Evolutionary conservation across 306 rosid species (phyloP), one percentile per base, ranked within the genome.

Genomic region (Urtica urens): DNA sequence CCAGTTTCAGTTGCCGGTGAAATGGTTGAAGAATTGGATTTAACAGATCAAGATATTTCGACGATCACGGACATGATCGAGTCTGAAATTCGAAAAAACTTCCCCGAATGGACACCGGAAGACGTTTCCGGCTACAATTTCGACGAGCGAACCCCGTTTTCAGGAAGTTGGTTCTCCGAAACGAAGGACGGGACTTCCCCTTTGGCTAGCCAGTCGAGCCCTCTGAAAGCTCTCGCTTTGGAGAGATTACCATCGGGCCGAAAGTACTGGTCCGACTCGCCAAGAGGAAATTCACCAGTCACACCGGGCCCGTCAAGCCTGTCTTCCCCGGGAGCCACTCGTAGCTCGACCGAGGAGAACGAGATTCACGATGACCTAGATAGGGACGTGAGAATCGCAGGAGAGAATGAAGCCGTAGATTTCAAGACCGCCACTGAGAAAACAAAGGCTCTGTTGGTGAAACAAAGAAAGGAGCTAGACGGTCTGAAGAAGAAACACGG

Each of bases 11-110:
- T 92, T 65, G 99, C 99, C 1, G 69, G 96, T 72, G 99, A 92
- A 82, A 92, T 86, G 99, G 99, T 92, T 25, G 78, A 79, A 68
- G 93, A 92, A 67, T 73, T 92, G 61, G 93, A 82, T 64, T 88
- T 92, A 18, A 78, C 93, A 45, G 86, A 92, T 72, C 93, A 92
- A 70, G 94, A 92, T 70, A 88, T 77, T 60, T 71, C 99, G 11
- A 68, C 88, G 17, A 76, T 92, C 63, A 86, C 99, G 49, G 75
- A 65, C 65, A 78, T 81, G 67, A 92, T 92, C 45, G 81, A 92
- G 58, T 59, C 70, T 0, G 96, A 92, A 80, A 76, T 92, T 60
- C 77, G 33, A 38, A 70, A 54, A 22, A 93, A 67, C 56, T 67
- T 67, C 62, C 94, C 88, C 39, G 76, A 73, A 53, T 85, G 96